Evolutionary conservation across 371 early-diverging fungal species (phyloP), one percentile per base, ranked within the genome.

Genomic region (Fennellomyces sp.): DNA sequence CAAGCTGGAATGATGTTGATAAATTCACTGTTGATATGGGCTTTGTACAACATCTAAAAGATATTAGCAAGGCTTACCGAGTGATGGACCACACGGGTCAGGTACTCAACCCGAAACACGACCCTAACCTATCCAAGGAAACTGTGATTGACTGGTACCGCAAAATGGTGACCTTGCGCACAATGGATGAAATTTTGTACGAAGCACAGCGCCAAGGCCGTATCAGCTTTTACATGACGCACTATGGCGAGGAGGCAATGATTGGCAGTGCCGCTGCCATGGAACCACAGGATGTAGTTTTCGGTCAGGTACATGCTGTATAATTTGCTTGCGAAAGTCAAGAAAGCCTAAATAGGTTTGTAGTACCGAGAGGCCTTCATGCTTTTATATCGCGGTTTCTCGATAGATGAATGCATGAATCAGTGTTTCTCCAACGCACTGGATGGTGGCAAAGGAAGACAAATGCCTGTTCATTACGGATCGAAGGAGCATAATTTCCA

Each of bases 391-490:
- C 90, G 97, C 54, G 98, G 97, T 29, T 96, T 96, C 68, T 89
- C 96, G 3, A 56, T 98, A 23, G 90, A 95, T 63, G 88, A 96
- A 65, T 89, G 95, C 69, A 93, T 97, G 87, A 94, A 95, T 76
- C 98, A 98, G 76, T 96, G 96, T 70, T 97, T 94, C 74, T 88
- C 92, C 11, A 98, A 97, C 69, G 90, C 84, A 4, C 57, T 74
- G 36, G 98, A 97, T 74, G 69, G 80, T 53, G 97, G 97, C 59
- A 97, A 97, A 78, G 98, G 98, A 25, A 88, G 98, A 19, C 97
- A 98, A 72, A 98, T 98, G 98, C 98, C 98, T 23, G 88, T 98
- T 27, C 98, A 98, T 72, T 98, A 97, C 72, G 97, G 97, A 4
- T 88, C 90, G 23, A 83, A 81, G 62, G 85, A 84, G 41, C 80